Conservation (phyloP, 2,329 filamentous ascomycete genomes). For the Fusarium odoratissimum region DNA sequence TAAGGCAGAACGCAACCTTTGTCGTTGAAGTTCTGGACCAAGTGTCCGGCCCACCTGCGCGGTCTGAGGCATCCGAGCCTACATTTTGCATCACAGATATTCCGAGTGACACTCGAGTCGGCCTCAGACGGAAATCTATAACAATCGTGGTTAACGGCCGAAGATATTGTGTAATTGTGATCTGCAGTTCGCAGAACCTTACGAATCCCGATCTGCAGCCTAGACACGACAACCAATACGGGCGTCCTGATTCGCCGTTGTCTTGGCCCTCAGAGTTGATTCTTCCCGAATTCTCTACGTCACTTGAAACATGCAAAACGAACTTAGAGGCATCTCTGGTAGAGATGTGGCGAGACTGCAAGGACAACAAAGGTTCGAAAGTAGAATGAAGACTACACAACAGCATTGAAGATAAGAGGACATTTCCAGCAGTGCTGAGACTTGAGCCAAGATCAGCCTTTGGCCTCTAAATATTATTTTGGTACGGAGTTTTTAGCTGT, state of each 20-base stretch:
- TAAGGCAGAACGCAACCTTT: background rate
- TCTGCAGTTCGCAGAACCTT: background rate
- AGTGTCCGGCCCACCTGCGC: background rate
- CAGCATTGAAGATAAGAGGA: no score
- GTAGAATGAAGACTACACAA: background rate
- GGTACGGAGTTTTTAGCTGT: no score
- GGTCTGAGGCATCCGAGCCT: background rate
- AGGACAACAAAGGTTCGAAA: no score
- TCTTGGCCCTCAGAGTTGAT: background rate
- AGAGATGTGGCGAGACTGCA: background rate
- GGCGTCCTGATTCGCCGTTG: background rate
- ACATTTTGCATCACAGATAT: background rate
- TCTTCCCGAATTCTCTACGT: background rate
- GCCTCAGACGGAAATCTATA: background rate
- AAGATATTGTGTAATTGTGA: background rate
- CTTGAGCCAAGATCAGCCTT: no score
- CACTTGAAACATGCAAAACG: fast-evolving
- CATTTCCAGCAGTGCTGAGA: no score
- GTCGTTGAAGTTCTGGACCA: background rate
- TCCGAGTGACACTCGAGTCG: background rate
- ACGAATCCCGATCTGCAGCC: background rate
- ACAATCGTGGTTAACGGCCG: background rate
- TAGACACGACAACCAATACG: background rate
- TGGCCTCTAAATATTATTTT: no score
- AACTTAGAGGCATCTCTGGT: background rate